These are phyloP conservation scores for Neurospora discreta DNA, from an alignment of 495 filamentous ascomycete species.

Conservation along the genomic window DNA sequence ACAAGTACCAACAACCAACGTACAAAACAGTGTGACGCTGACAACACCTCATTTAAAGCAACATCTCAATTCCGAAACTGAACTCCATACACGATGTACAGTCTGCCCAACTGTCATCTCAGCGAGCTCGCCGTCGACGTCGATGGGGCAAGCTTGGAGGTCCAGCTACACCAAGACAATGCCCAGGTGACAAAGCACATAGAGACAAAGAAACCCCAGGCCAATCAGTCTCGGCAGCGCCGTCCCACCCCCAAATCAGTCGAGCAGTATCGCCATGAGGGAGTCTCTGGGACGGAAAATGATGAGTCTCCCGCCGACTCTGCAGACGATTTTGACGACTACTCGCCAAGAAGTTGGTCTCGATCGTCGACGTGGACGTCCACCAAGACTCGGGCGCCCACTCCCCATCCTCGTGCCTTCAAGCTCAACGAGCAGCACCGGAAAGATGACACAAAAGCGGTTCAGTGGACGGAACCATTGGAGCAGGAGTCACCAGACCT, in stretches of 20 bases:
- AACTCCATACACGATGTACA: background rate
- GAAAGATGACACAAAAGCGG: background rate
- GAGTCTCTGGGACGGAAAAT: fast-evolving
- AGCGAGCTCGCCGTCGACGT: background rate
- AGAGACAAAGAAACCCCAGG: background rate
- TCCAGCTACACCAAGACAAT: too few relatives aligned
- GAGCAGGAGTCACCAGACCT: background rate
- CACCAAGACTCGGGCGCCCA: background rate
- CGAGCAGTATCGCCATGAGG: background rate
- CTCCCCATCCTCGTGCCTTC: background rate
- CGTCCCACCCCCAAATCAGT: background rate
- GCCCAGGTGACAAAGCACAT: too few relatives aligned
- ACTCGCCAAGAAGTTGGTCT: background rate
- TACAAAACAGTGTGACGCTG: background rate
- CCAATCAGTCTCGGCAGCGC: background rate
- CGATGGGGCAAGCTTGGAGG: background rate
- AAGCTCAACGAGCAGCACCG: too few relatives aligned
- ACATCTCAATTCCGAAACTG: too few relatives aligned
- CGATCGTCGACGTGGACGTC: background rate
- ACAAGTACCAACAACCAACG: background rate
- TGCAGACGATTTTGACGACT: too few relatives aligned
- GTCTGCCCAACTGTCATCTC: background rate
- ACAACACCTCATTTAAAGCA: background rate
- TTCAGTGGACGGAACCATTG: background rate
- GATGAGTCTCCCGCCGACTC: background rate